These are phyloP conservation scores for Rhizopogon roseolus DNA, from an alignment of 768 basidiomycete species.

Conservation along the genomic window DNA sequence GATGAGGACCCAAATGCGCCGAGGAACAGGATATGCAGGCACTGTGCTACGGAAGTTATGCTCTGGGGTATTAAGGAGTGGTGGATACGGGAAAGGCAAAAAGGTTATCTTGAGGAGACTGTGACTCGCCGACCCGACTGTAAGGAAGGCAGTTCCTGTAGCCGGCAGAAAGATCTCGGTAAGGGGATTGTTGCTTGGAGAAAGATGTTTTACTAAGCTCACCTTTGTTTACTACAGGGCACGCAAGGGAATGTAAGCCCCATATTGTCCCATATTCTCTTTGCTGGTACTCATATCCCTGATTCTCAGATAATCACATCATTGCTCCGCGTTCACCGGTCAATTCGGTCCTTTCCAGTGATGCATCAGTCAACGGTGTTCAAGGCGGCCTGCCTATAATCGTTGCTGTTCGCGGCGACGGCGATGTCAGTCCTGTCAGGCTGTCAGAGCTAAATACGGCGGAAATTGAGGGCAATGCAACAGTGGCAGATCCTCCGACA, in stretches of 20 bases:
- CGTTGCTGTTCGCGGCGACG: neutral
- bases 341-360: neutral
- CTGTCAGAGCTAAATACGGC: neutral
- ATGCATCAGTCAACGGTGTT: neutral
- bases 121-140: constrained; percentile 67
- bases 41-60: constrained; percentile 71
- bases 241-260: constrained; percentile 71
- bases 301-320: constrained; percentile 35
- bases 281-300: constrained; percentile 6
- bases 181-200: constrained; percentile 18
- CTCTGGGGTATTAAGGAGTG: constrained; percentile 75
- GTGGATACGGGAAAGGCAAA: constrained; percentile 78
- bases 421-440: neutral
- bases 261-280: neutral
- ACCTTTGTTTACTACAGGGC: constrained; percentile 35
- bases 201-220: constrained; percentile 1
- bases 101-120: constrained; percentile 54
- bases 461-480: neutral
- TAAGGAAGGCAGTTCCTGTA: constrained; percentile 54
- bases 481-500: neutral
- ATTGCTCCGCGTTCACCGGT: constrained; percentile 8
- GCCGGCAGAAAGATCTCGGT: constrained; percentile 65
- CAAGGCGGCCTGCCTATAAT: neutral
- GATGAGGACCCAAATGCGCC: constrained; percentile 57
- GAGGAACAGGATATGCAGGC: constrained; percentile 59